phyloP scores from a whole-genome alignment of 1,139 yeast species.

The Saccharomyces uvarum region DNA sequence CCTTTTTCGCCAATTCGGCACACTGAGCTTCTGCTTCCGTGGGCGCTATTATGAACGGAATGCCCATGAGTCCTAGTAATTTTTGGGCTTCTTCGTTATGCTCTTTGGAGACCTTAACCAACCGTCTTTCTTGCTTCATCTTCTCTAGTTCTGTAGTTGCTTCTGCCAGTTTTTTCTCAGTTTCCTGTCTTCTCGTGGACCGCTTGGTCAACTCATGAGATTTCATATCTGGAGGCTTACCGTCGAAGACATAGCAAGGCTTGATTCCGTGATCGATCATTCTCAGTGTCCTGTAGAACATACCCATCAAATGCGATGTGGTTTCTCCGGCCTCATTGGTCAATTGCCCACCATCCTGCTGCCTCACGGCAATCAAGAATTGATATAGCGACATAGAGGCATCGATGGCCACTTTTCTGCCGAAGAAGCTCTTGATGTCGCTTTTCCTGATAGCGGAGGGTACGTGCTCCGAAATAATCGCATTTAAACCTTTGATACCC shows the following conservation, averaged over 20 bases:
- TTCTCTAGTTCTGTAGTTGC: slow-evolving; percentile 51
- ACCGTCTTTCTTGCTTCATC: slow-evolving; percentile 81
- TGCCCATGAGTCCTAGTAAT: slow-evolving; percentile 80
- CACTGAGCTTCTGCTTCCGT: slow-evolving; percentile 99
- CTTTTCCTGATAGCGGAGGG: slow-evolving; percentile 70
- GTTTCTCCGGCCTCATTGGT: slow-evolving; percentile 87
- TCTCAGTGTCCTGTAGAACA: slow-evolving; percentile 85
- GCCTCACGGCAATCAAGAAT: slow-evolving; percentile 90
- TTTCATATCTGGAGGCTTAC: slow-evolving; percentile 79
- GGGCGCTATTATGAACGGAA: slow-evolving; percentile 89
- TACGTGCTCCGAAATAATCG: slow-evolving; percentile 77
- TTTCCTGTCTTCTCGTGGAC: slow-evolving; percentile 72
- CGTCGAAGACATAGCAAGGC: slow-evolving; percentile 95
- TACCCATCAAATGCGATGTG: slow-evolving; percentile 91
- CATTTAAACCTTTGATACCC: slow-evolving; percentile 66
- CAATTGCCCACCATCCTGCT: slow-evolving; percentile 90
- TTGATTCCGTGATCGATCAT: slow-evolving; percentile 87
- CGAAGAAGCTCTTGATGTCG: slow-evolving; percentile 80
- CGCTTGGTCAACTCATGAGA: slow-evolving; percentile 91
- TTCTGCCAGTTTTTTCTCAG: slow-evolving; percentile 48
- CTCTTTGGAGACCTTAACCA: slow-evolving; percentile 78
- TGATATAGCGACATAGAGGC: slow-evolving; percentile 89
- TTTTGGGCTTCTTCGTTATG: slow-evolving; percentile 92
- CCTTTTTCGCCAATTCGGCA: slow-evolving; percentile 82
- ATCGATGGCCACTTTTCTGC: slow-evolving; percentile 87